Evolutionary conservation across 768 basidiomycete genomes (phyloP).

Genomic region (Scleroderma bovista): DNA sequence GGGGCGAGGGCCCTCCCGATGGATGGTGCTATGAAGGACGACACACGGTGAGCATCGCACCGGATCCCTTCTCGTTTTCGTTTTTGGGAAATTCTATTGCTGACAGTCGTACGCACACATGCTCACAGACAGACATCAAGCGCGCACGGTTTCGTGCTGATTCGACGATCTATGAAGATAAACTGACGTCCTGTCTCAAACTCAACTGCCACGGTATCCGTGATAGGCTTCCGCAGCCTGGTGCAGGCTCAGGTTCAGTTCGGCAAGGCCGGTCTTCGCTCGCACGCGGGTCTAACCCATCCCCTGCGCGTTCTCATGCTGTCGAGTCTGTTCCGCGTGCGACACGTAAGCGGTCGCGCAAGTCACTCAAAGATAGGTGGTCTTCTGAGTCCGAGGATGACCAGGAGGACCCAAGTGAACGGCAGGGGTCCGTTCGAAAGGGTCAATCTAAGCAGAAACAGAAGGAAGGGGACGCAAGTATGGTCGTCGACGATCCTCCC

Average conservation of each 20-base stretch:
- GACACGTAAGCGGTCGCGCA: slow-evolving; percentile 20
- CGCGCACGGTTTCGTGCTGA: slow-evolving; percentile 78
- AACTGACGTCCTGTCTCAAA: slow-evolving; percentile 53
- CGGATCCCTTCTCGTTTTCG: neutral
- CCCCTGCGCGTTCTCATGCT: slow-evolving; percentile 18
- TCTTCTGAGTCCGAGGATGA: slow-evolving; percentile 17
- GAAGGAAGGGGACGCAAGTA: slow-evolving; percentile 3
- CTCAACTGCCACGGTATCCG: slow-evolving; percentile 49
- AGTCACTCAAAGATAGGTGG: slow-evolving; percentile 15
- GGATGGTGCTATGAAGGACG: slow-evolving; percentile 85
- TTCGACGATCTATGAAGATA: slow-evolving; percentile 60
- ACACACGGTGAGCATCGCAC: slow-evolving; percentile 47
- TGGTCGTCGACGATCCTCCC: slow-evolving; percentile 7
- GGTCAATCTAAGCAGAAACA: slow-evolving; percentile 7
- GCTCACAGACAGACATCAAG: slow-evolving; percentile 56
- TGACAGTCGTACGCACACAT: neutral
- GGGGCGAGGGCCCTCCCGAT: slow-evolving; percentile 78
- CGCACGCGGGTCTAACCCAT: slow-evolving; percentile 19
- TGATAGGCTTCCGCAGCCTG: slow-evolving; percentile 11
- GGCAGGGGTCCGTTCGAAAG: slow-evolving; percentile 4
- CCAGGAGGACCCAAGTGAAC: slow-evolving; percentile 1
- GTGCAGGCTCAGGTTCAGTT: neutral
- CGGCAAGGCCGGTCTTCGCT: slow-evolving; percentile 6
- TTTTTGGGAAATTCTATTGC: neutral
- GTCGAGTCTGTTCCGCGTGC: no score